phyloP scores from a whole-genome alignment of 257 asterid species.

The Petunia secreta region DNA sequence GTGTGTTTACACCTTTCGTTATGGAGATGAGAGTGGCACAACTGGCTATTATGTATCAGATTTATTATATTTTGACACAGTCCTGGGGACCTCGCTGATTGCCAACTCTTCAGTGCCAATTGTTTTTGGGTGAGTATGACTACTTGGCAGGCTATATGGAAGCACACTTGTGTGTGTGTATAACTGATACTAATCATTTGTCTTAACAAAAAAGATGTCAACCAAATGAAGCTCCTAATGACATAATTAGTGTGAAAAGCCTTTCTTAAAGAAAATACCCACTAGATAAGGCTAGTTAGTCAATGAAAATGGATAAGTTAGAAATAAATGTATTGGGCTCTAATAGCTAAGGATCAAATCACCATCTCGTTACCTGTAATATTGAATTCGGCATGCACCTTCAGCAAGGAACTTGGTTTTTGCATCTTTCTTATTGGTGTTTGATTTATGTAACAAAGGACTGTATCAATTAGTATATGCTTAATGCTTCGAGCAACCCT shows the following conservation, averaged over 20 bases:
- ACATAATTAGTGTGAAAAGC: neutral
- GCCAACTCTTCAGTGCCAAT: conserved; percentile 84
- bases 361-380: neutral
- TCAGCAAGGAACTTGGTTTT: neutral
- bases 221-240: conserved; percentile 1
- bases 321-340: neutral
- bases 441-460: neutral
- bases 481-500: neutral
- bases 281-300: neutral
- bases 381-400: no score
- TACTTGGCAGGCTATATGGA: neutral
- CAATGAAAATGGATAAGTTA: neutral
- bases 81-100: conserved; percentile 57
- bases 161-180: neutral
- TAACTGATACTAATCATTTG: neutral
- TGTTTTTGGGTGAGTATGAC: conserved; percentile 69
- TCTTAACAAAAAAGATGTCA: neutral
- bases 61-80: conserved; percentile 64
- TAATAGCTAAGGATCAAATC: neutral
- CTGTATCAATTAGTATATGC: conserved; percentile 1
- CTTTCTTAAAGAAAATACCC: neutral
- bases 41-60: conserved; percentile 73
- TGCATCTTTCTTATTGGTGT: neutral
- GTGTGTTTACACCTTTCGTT: conserved; percentile 74
- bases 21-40: conserved; percentile 85